Conservation (phyloP, 75 land plant genomes). For the Selaginella tamariscina region DNA sequence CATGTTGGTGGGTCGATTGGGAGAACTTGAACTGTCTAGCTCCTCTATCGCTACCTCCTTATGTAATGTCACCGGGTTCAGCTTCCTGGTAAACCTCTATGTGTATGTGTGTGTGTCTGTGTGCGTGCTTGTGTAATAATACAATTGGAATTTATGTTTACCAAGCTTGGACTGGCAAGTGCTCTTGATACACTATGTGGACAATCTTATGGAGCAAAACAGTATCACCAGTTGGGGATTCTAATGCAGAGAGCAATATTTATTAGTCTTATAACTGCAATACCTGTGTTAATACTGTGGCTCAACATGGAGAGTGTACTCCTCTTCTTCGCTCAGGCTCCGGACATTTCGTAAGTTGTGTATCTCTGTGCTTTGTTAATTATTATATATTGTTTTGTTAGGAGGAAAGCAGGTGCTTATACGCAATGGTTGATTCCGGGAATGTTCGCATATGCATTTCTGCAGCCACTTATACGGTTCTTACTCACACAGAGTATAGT, state of each 20-base stretch:
- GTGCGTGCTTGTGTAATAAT: not conserved
- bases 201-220: constrained; percentile 39
- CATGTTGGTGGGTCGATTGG: too few species aligned
- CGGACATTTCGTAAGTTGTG: not conserved
- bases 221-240: constrained; percentile 31
- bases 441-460: constrained; percentile 45
- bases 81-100: constrained; percentile 60
- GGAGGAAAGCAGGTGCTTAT: constrained; percentile 40
- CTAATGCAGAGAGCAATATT: constrained; percentile 31
- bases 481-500: constrained; percentile 68
- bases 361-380: too few species aligned
- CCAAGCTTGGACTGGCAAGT: constrained; percentile 36
- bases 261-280: constrained; percentile 13
- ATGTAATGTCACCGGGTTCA: constrained; percentile 51
- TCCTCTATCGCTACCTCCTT: constrained; percentile 61
- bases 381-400: too few species aligned
- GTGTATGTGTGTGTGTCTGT: too few species aligned
- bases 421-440: constrained; percentile 55
- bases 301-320: constrained; percentile 20
- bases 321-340: constrained; percentile 21
- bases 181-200: constrained; percentile 45
- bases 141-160: not conserved
- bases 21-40: constrained; percentile 51
- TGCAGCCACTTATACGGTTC: constrained; percentile 49
- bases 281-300: constrained; percentile 18